Evolutionary conservation across 2,329 filamentous ascomycete species (phyloP).

Genomic region (Diplodia corticola): DNA sequence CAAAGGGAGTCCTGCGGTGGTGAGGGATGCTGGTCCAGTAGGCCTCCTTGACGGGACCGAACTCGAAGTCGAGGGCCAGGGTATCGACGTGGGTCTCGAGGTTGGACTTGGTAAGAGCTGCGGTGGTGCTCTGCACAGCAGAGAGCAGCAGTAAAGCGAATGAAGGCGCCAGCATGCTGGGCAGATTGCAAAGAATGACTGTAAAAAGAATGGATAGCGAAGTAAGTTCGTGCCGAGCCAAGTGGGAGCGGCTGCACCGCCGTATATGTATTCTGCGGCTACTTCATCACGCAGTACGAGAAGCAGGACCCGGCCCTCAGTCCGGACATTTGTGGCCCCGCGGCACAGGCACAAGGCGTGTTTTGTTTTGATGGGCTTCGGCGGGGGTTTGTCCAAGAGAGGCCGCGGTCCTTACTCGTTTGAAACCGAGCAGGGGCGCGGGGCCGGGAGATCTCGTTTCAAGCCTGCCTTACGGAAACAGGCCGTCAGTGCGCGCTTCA

Average conservation of each 20-base stretch:
- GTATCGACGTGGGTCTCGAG: conserved; percentile 45
- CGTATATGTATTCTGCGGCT: not conserved
- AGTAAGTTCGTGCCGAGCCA: not conserved
- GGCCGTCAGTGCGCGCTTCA: not conserved
- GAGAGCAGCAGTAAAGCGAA: conserved; percentile 37
- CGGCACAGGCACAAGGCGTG: conserved; percentile 6
- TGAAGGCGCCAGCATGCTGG: conserved; percentile 34
- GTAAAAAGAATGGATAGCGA: conserved; percentile 14
- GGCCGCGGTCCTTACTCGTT: conserved; percentile 5
- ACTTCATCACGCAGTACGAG: conserved; percentile 9
- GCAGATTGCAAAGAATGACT: conserved; percentile 30
- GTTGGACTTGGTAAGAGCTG: conserved; percentile 44
- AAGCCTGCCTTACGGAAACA: conserved; percentile 8
- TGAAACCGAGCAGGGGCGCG: conserved; percentile 17
- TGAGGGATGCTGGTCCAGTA: conserved; percentile 65
- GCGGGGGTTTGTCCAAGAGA: conserved; percentile 2
- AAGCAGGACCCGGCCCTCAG: not conserved
- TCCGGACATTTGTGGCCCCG: conserved; percentile 14
- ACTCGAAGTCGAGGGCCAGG: conserved; percentile 52
- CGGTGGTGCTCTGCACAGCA: conserved; percentile 36
- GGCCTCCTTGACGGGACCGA: conserved; percentile 59
- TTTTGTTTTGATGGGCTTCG: conserved; percentile 20
- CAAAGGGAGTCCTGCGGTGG: conserved; percentile 63
- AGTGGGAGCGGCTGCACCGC: not conserved
- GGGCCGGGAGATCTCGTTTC: conserved; percentile 19